These are phyloP conservation scores for Ophiostoma ulmi DNA, from an alignment of 2,329 filamentous ascomycete genomes.

Conservation along the genomic window DNA sequence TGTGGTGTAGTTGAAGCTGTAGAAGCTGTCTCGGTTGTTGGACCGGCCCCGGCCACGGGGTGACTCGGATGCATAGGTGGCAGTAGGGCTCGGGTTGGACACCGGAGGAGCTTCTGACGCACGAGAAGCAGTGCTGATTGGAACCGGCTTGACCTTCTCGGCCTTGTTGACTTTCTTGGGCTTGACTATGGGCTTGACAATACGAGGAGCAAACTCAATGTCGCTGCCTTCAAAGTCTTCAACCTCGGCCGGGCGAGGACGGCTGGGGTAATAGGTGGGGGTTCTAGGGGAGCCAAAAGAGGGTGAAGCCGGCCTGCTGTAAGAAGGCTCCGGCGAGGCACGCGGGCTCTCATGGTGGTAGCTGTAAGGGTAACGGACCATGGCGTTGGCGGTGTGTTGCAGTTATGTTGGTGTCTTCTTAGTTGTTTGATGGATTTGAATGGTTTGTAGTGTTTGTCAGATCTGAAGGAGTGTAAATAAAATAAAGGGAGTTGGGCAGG, in stretches of 20 bases:
- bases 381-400: neutral
- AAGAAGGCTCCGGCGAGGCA: neutral
- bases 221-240: slow-evolving; percentile 10
- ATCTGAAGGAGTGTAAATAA: too few relatives aligned
- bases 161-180: neutral
- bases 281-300: neutral
- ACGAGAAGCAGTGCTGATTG: neutral
- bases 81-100: neutral
- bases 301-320: neutral
- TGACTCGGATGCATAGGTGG: neutral
- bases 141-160: neutral
- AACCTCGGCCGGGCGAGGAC: neutral
- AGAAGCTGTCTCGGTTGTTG: neutral
- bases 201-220: neutral
- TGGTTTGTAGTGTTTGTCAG: too few relatives aligned
- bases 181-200: neutral
- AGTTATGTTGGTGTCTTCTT: neutral
- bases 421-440: neutral
- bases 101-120: neutral
- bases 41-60: neutral
- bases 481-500: too few relatives aligned
- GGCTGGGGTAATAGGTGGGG: neutral
- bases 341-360: neutral
- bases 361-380: neutral
- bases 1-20: neutral